These are phyloP conservation scores for Dendrocalamus sinicus DNA, from an alignment of 176 grass and related monocot species.

Conservation along the genomic window DNA sequence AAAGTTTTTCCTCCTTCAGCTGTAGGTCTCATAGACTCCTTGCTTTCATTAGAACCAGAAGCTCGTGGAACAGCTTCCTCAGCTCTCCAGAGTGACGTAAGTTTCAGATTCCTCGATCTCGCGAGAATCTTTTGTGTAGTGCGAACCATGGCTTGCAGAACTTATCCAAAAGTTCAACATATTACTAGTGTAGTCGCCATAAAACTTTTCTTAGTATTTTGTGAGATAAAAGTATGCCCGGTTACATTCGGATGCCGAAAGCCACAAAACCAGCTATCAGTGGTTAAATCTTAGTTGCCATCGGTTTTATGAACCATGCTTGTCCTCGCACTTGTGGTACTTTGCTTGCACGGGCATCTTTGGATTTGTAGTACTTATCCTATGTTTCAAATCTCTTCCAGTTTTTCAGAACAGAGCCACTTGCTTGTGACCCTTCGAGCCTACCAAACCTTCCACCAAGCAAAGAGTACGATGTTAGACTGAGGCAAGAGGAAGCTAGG, in stretches of 20 bases:
- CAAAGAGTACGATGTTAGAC: slow-evolving; percentile 88
- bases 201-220: slow-evolving; percentile 23
- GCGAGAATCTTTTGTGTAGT: slow-evolving; percentile 11
- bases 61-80: slow-evolving; percentile 75
- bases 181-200: background rate
- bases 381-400: slow-evolving; percentile 46
- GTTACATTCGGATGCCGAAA: background rate
- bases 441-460: slow-evolving; percentile 89
- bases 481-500: slow-evolving; percentile 71
- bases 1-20: slow-evolving; percentile 74
- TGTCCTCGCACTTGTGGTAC: slow-evolving; percentile 2
- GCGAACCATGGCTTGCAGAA: slow-evolving; percentile 10
- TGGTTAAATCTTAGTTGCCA: background rate
- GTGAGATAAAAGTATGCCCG: background rate
- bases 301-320: slow-evolving; percentile 13
- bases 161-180: background rate
- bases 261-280: background rate
- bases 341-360: background rate
- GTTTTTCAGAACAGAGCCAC: slow-evolving; percentile 76
- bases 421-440: slow-evolving; percentile 72
- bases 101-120: slow-evolving; percentile 32
- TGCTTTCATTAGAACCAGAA: slow-evolving; percentile 84
- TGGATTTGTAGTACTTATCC: slow-evolving; percentile 30
- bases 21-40: slow-evolving; percentile 68
- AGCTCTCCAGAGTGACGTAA: slow-evolving; percentile 79